Percentiles rank a stretch among this genome's conserved stretches.
Evolutionary conservation across 345 rosid species (phyloP).

Genomic region (Hibiscus syriacus): DNA sequence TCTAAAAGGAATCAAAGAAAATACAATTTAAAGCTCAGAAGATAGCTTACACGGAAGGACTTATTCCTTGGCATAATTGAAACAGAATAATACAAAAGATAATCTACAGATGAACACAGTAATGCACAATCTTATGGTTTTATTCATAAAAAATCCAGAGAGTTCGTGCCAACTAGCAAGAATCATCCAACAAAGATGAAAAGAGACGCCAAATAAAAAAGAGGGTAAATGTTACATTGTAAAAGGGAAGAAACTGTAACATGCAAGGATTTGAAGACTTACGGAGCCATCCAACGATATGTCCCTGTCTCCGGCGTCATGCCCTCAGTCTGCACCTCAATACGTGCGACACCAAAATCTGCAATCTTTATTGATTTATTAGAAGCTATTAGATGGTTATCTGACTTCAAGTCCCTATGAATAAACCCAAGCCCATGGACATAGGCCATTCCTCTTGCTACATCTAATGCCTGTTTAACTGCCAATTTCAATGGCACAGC

Average conservation of each 20-base stretch:
- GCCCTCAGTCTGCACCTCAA: constrained; percentile 46
- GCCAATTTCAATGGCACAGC: not conserved
- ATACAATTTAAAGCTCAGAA: not conserved
- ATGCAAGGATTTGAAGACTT: constrained; percentile 18
- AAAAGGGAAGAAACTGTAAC: constrained; percentile 6
- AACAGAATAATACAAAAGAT: too few relatives aligned
- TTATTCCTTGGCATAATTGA: too few relatives aligned
- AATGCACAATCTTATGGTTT: too few relatives aligned
- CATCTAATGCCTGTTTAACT: not conserved
- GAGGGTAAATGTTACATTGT: not conserved
- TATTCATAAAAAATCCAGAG: too few relatives aligned
- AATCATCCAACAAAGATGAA: too few relatives aligned
- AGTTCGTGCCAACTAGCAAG: too few relatives aligned
- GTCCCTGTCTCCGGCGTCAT: constrained; percentile 57
- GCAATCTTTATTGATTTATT: constrained; percentile 44
- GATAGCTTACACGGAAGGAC: not conserved
- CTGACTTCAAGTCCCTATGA: constrained; percentile 46
- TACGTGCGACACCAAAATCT: constrained; percentile 46
- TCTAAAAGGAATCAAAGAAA: not conserved
- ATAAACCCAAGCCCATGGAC: constrained; percentile 28
- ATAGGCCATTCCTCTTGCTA: not conserved
- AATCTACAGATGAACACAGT: too few relatives aligned
- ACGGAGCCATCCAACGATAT: constrained; percentile 62
- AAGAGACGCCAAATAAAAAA: too few relatives aligned
- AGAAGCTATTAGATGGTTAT: constrained; percentile 35